These are phyloP conservation scores for Pecoramyces ruminantium DNA, from an alignment of 192 early-diverging fungal genomes.

Conservation along the genomic window DNA sequence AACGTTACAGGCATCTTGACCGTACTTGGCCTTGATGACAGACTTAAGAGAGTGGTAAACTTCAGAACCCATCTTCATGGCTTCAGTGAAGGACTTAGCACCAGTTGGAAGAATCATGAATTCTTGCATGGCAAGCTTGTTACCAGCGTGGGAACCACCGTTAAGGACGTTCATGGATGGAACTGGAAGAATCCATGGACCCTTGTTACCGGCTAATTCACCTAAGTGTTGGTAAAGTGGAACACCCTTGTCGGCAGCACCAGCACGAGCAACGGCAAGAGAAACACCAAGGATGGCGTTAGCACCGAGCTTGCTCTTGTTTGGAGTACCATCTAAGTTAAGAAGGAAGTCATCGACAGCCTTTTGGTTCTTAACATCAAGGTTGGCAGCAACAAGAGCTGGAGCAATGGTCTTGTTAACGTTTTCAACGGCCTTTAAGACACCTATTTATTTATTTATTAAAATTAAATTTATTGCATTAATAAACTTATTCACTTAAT, in stretches of 20 bases:
- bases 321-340: slow-evolving; percentile 80
- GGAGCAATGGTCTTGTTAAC: slow-evolving; percentile 81
- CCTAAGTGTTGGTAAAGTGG: slow-evolving; percentile 92
- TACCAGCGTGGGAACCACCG: slow-evolving; percentile 96
- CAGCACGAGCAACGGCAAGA: slow-evolving; percentile 86
- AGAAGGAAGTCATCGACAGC: slow-evolving; percentile 83
- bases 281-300: slow-evolving; percentile 98
- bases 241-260: slow-evolving; percentile 69
- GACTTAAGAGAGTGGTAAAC: slow-evolving; percentile 90
- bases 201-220: slow-evolving; percentile 65
- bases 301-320: slow-evolving; percentile 92
- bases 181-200: slow-evolving; percentile 83
- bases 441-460: slow-evolving; percentile 29
- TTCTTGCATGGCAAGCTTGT: slow-evolving; percentile 99
- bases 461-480: too few relatives aligned
- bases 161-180: slow-evolving; percentile 98
- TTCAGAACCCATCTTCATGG: slow-evolving; percentile 94
- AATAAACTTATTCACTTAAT: too few relatives aligned
- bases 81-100: slow-evolving; percentile 78
- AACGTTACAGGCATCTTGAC: slow-evolving; percentile 95
- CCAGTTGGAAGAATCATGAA: slow-evolving; percentile 99
- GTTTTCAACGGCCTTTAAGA: slow-evolving; percentile 74
- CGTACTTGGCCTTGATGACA: slow-evolving; percentile 99
- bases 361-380: slow-evolving; percentile 73
- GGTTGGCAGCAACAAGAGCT: slow-evolving; percentile 52